These are phyloP conservation scores for Macrophomina phaseolina DNA, from an alignment of 2,329 filamentous ascomycete species.

Conservation along the genomic window DNA sequence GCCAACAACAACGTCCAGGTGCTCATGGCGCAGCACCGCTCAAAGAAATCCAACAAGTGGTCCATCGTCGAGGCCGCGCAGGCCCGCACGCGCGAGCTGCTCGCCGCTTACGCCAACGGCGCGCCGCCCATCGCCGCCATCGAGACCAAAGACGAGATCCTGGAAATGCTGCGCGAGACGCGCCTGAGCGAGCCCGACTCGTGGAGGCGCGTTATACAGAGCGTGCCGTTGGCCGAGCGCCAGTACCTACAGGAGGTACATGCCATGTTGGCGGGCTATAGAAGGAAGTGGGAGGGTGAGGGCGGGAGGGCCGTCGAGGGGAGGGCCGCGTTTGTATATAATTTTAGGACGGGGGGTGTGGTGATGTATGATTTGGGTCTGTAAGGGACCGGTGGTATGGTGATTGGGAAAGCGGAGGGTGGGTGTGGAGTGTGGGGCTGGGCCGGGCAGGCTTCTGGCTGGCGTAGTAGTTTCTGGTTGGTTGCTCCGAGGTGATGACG, in stretches of 20 bases:
- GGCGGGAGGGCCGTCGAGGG: constrained; percentile 44
- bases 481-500: no score
- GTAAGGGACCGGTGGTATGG: not conserved
- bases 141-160: constrained; percentile 82
- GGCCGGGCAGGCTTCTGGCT: not conserved
- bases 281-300: constrained; percentile 60
- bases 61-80: constrained; percentile 82
- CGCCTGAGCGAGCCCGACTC: constrained; percentile 78
- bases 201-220: constrained; percentile 83
- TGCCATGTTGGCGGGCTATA: constrained; percentile 71
- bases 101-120: constrained; percentile 71
- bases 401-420: not conserved
- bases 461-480: no score
- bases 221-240: constrained; percentile 75
- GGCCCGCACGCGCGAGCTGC: constrained; percentile 62
- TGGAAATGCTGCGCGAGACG: constrained; percentile 77
- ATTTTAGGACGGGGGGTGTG: constrained; percentile 83
- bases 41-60: constrained; percentile 89
- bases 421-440: no score
- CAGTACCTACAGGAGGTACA: constrained; percentile 85
- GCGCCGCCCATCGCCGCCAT: constrained; percentile 76
- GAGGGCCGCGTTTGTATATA: constrained; percentile 85
- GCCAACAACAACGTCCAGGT: constrained; percentile 72
- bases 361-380: constrained; percentile 79
- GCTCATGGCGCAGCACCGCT: constrained; percentile 79